phyloP scores from a whole-genome alignment of 2,329 filamentous ascomycete species.

The Zasmidium angulare region DNA sequence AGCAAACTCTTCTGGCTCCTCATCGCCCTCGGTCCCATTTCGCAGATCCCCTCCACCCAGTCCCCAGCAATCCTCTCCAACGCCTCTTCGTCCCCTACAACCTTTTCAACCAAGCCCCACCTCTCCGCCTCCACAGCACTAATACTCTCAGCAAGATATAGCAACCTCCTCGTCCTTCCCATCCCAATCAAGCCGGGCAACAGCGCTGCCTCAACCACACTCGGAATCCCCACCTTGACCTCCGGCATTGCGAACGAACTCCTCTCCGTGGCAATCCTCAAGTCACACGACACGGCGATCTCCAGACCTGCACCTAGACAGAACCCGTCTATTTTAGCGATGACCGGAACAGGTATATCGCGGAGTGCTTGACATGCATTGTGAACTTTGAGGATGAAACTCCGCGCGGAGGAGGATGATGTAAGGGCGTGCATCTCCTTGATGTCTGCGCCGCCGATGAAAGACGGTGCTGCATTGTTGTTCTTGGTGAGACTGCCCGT shows the following conservation, averaged over 20 bases:
- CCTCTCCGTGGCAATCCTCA: slow-evolving; percentile 35
- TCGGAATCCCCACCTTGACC: slow-evolving; percentile 40
- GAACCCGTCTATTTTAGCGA: slow-evolving; percentile 40
- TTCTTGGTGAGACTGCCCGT: slow-evolving; percentile 22
- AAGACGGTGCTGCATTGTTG: neutral
- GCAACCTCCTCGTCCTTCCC: slow-evolving; percentile 37
- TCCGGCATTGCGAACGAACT: slow-evolving; percentile 43
- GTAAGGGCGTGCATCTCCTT: slow-evolving; percentile 29
- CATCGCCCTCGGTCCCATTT: slow-evolving; percentile 35
- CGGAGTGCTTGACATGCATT: slow-evolving; percentile 36
- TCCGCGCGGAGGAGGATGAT: slow-evolving; percentile 29
- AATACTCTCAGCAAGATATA: slow-evolving; percentile 40
- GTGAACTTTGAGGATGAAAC: slow-evolving; percentile 39
- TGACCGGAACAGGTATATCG: slow-evolving; percentile 39
- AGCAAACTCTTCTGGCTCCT: slow-evolving; percentile 35
- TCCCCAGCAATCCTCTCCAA: slow-evolving; percentile 35
- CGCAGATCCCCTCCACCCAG: slow-evolving; percentile 33
- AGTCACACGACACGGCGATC: slow-evolving; percentile 38
- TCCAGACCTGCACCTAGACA: slow-evolving; percentile 41
- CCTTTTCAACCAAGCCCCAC: slow-evolving; percentile 40
- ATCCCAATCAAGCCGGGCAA: slow-evolving; percentile 40
- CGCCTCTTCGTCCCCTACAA: slow-evolving; percentile 29
- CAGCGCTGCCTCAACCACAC: slow-evolving; percentile 41
- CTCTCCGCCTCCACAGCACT: slow-evolving; percentile 31
- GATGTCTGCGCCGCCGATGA: slow-evolving; percentile 34